phyloP scores from a whole-genome alignment of 2,329 filamentous ascomycete species.

The Sphaerulina musiva region DNA sequence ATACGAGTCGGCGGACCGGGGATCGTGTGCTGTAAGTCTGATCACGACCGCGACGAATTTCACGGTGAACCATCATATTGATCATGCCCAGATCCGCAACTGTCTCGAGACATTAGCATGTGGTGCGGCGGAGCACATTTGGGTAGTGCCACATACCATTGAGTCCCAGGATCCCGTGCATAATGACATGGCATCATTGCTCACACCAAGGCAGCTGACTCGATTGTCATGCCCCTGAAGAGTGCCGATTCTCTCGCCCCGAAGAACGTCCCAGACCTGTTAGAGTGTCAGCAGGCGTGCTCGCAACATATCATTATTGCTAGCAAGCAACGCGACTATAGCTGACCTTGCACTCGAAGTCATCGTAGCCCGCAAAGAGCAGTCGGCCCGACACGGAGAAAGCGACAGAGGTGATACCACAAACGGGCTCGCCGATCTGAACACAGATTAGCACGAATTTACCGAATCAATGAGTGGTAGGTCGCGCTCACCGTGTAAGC shows the following conservation, averaged over 20 bases:
- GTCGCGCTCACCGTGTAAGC: conserved; percentile 52
- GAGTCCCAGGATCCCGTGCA: conserved; percentile 99
- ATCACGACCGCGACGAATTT: too few species aligned
- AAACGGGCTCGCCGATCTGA: conserved; percentile 93
- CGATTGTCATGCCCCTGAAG: conserved; percentile 97
- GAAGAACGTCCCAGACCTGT: conserved; percentile 95
- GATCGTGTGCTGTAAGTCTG: not conserved
- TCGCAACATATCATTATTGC: not conserved
- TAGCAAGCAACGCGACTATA: not conserved
- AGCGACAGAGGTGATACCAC: conserved; percentile 95
- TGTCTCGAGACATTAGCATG: conserved; percentile 28
- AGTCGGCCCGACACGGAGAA: conserved; percentile 94
- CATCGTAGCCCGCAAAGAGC: conserved; percentile 94
- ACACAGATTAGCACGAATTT: not conserved
- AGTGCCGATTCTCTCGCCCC: conserved; percentile 93
- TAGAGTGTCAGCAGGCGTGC: not conserved
- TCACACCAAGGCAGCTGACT: conserved; percentile 96
- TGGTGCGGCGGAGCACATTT: conserved; percentile 22
- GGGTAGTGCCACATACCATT: conserved; percentile 58
- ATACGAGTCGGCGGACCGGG: not conserved
- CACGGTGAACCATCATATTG: conserved; percentile 2
- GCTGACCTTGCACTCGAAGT: conserved; percentile 98
- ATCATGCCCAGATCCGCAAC: conserved; percentile 50
- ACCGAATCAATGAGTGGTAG: not conserved
- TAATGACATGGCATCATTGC: conserved; percentile 97